Conservation (phyloP, 768 basidiomycete genomes). For the Postia placenta region DNA sequence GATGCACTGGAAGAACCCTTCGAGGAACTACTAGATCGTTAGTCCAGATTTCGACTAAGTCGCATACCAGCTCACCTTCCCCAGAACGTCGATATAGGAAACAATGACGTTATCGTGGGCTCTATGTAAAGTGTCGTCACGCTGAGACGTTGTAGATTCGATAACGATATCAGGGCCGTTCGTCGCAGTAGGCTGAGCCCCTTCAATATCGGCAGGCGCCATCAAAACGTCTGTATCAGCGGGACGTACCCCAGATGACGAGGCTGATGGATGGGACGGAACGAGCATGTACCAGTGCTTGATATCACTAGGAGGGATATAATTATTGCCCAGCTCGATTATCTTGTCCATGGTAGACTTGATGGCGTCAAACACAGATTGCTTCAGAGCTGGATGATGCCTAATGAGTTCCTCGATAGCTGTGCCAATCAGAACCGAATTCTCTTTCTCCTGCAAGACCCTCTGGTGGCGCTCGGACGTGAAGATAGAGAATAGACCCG, state of each 20-base stretch:
- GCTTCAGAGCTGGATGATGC: slow-evolving; percentile 87
- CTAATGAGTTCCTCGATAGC: slow-evolving; percentile 93
- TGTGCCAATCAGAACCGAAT: slow-evolving; percentile 81
- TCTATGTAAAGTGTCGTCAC: slow-evolving; percentile 35
- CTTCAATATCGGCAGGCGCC: slow-evolving; percentile 17
- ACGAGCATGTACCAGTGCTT: slow-evolving; percentile 52
- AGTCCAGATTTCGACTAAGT: background rate
- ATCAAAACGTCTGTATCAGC: slow-evolving; percentile 17
- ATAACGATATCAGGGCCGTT: slow-evolving; percentile 11
- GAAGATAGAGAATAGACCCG: slow-evolving; percentile 80
- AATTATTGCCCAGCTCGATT: slow-evolving; percentile 65
- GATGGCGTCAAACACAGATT: slow-evolving; percentile 71
- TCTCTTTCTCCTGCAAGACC: slow-evolving; percentile 87
- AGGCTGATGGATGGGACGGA: background rate
- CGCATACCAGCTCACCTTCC: slow-evolving; percentile 45
- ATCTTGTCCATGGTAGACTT: slow-evolving; percentile 66
- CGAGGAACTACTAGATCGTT: slow-evolving; percentile 61
- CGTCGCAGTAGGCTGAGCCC: background rate
- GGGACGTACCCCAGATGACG: background rate
- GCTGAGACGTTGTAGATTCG: slow-evolving; percentile 15
- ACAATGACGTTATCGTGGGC: slow-evolving; percentile 72
- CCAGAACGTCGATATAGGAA: slow-evolving; percentile 72
- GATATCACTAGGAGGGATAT: slow-evolving; percentile 47
- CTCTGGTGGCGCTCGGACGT: slow-evolving; percentile 80
- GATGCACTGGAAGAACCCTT: slow-evolving; percentile 90